These are phyloP conservation scores for Wickerhamiella musiphila DNA, from an alignment of 805 yeast genomes.

Conservation along the genomic window DNA sequence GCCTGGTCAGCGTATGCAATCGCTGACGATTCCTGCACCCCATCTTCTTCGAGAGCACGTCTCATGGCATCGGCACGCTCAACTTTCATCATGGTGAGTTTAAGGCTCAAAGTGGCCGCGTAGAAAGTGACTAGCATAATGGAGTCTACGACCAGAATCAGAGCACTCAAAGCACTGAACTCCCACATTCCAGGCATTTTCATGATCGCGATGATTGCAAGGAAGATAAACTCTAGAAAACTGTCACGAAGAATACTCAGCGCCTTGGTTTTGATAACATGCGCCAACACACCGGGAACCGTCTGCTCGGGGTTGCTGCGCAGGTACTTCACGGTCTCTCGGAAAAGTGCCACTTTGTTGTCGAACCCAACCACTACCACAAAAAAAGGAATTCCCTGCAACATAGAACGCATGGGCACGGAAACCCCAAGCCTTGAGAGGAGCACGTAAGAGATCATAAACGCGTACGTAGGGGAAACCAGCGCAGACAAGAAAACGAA, in stretches of 20 bases:
- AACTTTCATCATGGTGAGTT: slow-evolving; percentile 74
- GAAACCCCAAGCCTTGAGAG: slow-evolving; percentile 38
- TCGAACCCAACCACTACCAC: slow-evolving; percentile 87
- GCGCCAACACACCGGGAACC: slow-evolving; percentile 29
- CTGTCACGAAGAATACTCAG: slow-evolving; percentile 52
- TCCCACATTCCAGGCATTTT: slow-evolving; percentile 56
- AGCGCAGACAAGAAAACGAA: slow-evolving; percentile 76
- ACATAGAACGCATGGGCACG: slow-evolving; percentile 55
- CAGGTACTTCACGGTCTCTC: slow-evolving; percentile 22
- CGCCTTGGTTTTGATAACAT: slow-evolving; percentile 23
- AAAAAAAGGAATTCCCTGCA: slow-evolving; percentile 87
- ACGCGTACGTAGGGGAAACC: slow-evolving; percentile 64
- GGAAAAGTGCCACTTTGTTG: slow-evolving; percentile 58
- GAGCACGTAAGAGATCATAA: slow-evolving; percentile 57
- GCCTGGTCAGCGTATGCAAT: slow-evolving; percentile 17
- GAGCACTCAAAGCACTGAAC: slow-evolving; percentile 60
- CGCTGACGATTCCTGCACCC: slow-evolving; percentile 60
- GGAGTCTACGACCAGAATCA: slow-evolving; percentile 55
- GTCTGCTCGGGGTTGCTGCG: slow-evolving; percentile 12
- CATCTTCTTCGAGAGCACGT: slow-evolving; percentile 82
- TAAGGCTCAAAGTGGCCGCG: slow-evolving; percentile 67
- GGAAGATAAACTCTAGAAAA: slow-evolving; percentile 49
- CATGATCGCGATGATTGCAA: slow-evolving; percentile 38
- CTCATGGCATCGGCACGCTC: slow-evolving; percentile 64
- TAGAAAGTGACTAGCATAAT: slow-evolving; percentile 63